A percentile compares a stretch with the other conserved stretches of the same genome.
Evolutionary conservation across 352 stramenopile genomes (phyloP).

Genomic region (Pythium folliculosum): DNA sequence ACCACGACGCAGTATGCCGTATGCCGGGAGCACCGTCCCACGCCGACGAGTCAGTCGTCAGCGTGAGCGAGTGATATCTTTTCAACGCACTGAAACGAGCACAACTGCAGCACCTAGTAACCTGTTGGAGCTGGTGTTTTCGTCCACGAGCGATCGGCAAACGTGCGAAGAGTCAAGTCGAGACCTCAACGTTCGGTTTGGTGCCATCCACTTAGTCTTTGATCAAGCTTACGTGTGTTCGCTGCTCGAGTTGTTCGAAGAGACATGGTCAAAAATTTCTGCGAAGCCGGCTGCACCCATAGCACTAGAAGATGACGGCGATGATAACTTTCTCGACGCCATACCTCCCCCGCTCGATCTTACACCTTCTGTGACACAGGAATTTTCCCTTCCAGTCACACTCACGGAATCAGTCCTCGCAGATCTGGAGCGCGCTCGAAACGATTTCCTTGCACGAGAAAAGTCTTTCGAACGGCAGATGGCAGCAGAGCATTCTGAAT

Average conservation of each 20-base stretch:
- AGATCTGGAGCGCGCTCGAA: conserved; percentile 79
- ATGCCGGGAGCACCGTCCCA: conserved; percentile 30
- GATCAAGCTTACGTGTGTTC: conserved; percentile 85
- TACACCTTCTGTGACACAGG: conserved; percentile 57
- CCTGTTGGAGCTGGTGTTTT: conserved; percentile 67
- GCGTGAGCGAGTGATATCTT: conserved; percentile 68
- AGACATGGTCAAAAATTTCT: conserved; percentile 58
- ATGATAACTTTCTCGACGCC: conserved; percentile 35
- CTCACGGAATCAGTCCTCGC: conserved; percentile 80
- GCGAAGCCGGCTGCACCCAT: conserved; percentile 27
- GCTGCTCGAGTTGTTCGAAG: conserved; percentile 71
- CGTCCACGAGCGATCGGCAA: conserved; percentile 55
- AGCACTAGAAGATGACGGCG: conserved; percentile 29
- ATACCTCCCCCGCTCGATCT: conserved; percentile 59
- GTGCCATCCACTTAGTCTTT: conserved; percentile 81
- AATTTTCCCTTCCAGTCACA: conserved; percentile 71
- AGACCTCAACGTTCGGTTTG: conserved; percentile 72
- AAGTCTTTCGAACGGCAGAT: conserved; percentile 1
- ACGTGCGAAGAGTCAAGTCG: conserved; percentile 53
- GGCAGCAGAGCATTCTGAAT: background rate
- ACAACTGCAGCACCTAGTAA: conserved; percentile 37
- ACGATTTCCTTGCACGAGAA: conserved; percentile 50
- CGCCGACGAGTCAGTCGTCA: conserved; percentile 41
- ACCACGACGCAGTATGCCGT: conserved; percentile 41
- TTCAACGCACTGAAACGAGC: conserved; percentile 36